Percentiles rank a stretch among this genome's conserved stretches.
Evolutionary conservation across 2,329 filamentous ascomycete species (phyloP).

Genomic region (Aspergillus carbonarius): DNA sequence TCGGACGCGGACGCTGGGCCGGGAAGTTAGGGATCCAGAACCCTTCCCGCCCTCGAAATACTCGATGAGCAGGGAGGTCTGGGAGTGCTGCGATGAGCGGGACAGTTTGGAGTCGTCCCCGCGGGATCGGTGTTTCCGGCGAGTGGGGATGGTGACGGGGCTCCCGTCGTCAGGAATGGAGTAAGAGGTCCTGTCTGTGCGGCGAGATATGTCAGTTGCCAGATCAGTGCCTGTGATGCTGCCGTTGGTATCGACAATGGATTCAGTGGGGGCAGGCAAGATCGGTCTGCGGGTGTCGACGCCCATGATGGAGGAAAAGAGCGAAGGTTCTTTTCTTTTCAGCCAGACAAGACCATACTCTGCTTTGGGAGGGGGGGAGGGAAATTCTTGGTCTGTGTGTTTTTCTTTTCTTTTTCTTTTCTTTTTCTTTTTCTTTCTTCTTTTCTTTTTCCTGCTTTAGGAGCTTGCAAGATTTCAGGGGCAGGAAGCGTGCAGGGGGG

Average conservation of each 20-base stretch:
- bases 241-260: slow-evolving; percentile 46
- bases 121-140: slow-evolving; percentile 52
- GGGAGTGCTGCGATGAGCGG: slow-evolving; percentile 61
- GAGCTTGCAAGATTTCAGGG: slow-evolving; percentile 2
- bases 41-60: slow-evolving; percentile 81
- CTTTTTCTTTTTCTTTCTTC: slow-evolving; percentile 4
- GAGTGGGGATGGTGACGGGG: slow-evolving; percentile 85
- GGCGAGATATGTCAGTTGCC: slow-evolving; percentile 51
- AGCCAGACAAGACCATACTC: slow-evolving; percentile 40
- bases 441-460: slow-evolving; percentile 1
- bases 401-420: slow-evolving; percentile 7
- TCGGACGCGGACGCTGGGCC: slow-evolving; percentile 77
- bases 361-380: slow-evolving; percentile 2
- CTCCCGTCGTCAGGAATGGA: slow-evolving; percentile 59
- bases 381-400: not conserved
- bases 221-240: slow-evolving; percentile 48
- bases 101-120: slow-evolving; percentile 55
- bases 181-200: slow-evolving; percentile 52
- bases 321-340: slow-evolving; percentile 19
- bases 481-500: slow-evolving; percentile 5
- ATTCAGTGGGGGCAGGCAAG: slow-evolving; percentile 52
- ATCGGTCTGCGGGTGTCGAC: slow-evolving; percentile 49
- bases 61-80: slow-evolving; percentile 90
- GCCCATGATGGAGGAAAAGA: slow-evolving; percentile 43
- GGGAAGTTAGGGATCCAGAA: slow-evolving; percentile 58